These are phyloP conservation scores for Penicillium turbatum DNA, from an alignment of 495 filamentous ascomycete species.

Conservation along the genomic window DNA sequence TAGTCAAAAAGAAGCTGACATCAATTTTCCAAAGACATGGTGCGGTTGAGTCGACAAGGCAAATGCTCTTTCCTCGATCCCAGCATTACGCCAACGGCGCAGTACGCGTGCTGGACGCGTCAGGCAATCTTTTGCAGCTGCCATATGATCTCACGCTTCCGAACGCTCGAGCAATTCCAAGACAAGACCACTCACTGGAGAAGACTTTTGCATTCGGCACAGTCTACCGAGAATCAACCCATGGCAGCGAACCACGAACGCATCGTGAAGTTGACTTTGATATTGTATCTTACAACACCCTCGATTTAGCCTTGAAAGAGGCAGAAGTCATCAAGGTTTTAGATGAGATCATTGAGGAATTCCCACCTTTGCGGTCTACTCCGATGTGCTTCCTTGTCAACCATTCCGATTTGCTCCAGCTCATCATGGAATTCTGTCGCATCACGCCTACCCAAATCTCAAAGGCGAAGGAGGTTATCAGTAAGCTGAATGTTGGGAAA, in stretches of 20 bases:
- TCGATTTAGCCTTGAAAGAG: conserved; percentile 86
- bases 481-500: conserved; percentile 79
- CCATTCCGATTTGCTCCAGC: conserved; percentile 76
- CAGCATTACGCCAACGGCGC: conserved; percentile 67
- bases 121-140: conserved; percentile 80
- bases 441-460: conserved; percentile 65
- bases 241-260: conserved; percentile 73
- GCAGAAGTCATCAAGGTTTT: conserved; percentile 92
- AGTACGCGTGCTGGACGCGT: conserved; percentile 74
- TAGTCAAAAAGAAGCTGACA: conserved; percentile 70
- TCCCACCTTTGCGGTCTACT: conserved; percentile 64
- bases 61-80: conserved; percentile 75
- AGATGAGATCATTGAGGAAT: conserved; percentile 81
- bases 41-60: conserved; percentile 73
- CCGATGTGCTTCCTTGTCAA: conserved; percentile 91
- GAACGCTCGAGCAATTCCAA: conserved; percentile 79
- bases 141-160: conserved; percentile 91
- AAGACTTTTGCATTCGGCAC: conserved; percentile 86
- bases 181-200: conserved; percentile 59
- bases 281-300: conserved; percentile 72
- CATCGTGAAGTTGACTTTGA: conserved; percentile 94
- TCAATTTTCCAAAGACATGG: conserved; percentile 88
- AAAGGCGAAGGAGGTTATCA: conserved; percentile 75
- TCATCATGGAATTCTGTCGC: conserved; percentile 84
- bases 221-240: conserved; percentile 76